phyloP scores from a whole-genome alignment of 495 filamentous ascomycete genomes.

The Parmelia sp. region DNA sequence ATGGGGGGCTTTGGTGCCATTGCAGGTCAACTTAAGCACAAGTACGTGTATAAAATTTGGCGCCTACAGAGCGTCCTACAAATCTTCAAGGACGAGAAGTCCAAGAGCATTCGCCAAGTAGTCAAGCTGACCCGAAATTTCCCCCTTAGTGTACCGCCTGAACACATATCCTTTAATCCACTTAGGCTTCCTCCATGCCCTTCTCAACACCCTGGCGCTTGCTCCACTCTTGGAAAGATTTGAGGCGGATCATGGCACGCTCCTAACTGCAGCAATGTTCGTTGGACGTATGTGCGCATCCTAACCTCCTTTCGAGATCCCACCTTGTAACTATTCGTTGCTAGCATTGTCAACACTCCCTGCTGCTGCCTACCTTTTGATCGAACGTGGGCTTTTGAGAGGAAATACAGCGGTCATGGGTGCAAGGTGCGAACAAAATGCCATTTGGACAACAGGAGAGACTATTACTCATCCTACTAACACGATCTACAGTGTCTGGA shows the following conservation, averaged over 20 bases:
- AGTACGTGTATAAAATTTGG: slow-evolving; percentile 49
- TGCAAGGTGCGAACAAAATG: slow-evolving; percentile 56
- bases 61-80: neutral
- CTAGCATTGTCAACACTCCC: slow-evolving; percentile 75
- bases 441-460: neutral
- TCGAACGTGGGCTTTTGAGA: slow-evolving; percentile 61
- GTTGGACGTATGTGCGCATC: slow-evolving; percentile 68
- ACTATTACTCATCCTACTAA: neutral
- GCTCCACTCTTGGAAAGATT: slow-evolving; percentile 85
- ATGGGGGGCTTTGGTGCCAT: slow-evolving; percentile 74
- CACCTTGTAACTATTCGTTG: slow-evolving; percentile 4
- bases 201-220: slow-evolving; percentile 73
- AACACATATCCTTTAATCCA: slow-evolving; percentile 94
- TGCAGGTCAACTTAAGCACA: slow-evolving; percentile 62
- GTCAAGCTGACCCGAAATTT: slow-evolving; percentile 2
- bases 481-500: slow-evolving; percentile 66
- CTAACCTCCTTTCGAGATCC: neutral
- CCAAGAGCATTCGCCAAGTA: neutral
- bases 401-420: slow-evolving; percentile 68
- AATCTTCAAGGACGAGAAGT: neutral
- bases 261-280: slow-evolving; percentile 75
- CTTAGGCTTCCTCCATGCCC: slow-evolving; percentile 64
- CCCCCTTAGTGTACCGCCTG: slow-evolving; percentile 72
- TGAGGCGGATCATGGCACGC: slow-evolving; percentile 88
- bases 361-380: slow-evolving; percentile 59